phyloP scores from a whole-genome alignment of 2,329 filamentous ascomycete species.

The Microdochium bolleyi region DNA sequence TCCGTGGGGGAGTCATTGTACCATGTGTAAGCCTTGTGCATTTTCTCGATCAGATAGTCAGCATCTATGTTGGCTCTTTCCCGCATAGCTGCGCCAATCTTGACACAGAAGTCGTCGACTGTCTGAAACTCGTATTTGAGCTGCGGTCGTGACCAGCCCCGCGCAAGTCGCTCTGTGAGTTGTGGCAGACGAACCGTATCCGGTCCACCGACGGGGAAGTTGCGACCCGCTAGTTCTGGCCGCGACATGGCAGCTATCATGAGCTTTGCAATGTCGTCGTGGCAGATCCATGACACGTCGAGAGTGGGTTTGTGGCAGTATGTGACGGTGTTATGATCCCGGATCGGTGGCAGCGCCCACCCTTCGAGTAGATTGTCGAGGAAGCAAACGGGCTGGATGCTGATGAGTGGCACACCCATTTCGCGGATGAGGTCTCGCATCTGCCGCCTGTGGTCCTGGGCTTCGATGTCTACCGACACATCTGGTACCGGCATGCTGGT shows the following conservation, averaged over 20 bases:
- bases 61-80: constrained; percentile 22
- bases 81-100: constrained; percentile 21
- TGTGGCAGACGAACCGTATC: constrained; percentile 22
- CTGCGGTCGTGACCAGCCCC: constrained; percentile 19
- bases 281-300: constrained; percentile 28
- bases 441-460: constrained; percentile 19
- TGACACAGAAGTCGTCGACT: constrained; percentile 19
- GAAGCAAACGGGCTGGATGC: constrained; percentile 27
- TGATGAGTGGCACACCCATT: constrained; percentile 19
- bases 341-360: constrained; percentile 25
- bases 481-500: constrained; percentile 18
- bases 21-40: constrained; percentile 30
- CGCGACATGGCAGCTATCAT: constrained; percentile 24
- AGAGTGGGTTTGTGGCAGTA: constrained; percentile 29
- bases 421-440: constrained; percentile 21
- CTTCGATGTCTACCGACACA: constrained; percentile 10
- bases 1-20: constrained; percentile 24
- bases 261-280: constrained; percentile 27
- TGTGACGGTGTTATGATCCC: constrained; percentile 22
- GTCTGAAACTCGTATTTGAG: constrained; percentile 23
- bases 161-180: constrained; percentile 21
- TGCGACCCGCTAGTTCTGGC: constrained; percentile 22
- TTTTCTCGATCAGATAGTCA: constrained; percentile 24
- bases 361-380: constrained; percentile 29
- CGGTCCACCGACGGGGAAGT: constrained; percentile 24